These are phyloP conservation scores for Colletotrichum sp. DNA, from an alignment of 2,329 filamentous ascomycete species.

Conservation along the genomic window DNA sequence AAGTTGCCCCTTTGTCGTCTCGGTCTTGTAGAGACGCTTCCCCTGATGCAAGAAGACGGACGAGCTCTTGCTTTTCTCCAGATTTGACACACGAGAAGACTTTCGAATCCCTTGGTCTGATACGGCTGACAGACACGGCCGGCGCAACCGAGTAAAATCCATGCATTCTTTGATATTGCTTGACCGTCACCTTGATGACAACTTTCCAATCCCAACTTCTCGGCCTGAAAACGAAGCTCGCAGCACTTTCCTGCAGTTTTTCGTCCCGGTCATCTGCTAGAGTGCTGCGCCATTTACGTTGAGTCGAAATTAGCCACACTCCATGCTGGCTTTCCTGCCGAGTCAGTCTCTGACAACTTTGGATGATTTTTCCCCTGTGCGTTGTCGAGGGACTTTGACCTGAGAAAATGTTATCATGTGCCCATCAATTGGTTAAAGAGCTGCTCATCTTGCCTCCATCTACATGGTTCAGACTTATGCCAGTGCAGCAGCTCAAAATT, in stretches of 20 bases:
- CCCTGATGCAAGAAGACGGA: neutral
- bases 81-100: neutral
- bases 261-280: too few species aligned
- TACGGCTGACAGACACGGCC: neutral
- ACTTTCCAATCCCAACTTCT: neutral
- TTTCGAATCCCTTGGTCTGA: neutral
- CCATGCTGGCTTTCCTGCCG: too few species aligned
- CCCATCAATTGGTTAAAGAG: too few species aligned
- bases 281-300: too few species aligned
- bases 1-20: neutral
- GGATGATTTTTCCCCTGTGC: too few species aligned
- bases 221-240: neutral
- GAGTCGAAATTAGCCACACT: too few species aligned
- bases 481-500: too few species aligned
- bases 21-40: neutral
- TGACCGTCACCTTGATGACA: neutral
- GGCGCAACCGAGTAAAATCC: neutral
- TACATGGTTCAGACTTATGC: too few species aligned
- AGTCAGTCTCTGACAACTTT: too few species aligned
- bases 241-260: neutral
- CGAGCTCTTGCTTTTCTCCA: neutral
- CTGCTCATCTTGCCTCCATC: too few species aligned
- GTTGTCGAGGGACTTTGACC: too few species aligned
- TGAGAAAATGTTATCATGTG: too few species aligned
- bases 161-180: neutral